Evolutionary conservation across 1,284 basidiomycete species (phyloP), one percentile per base, ranked within the genome.

Genomic region (Papiliotrema flavescens): DNA sequence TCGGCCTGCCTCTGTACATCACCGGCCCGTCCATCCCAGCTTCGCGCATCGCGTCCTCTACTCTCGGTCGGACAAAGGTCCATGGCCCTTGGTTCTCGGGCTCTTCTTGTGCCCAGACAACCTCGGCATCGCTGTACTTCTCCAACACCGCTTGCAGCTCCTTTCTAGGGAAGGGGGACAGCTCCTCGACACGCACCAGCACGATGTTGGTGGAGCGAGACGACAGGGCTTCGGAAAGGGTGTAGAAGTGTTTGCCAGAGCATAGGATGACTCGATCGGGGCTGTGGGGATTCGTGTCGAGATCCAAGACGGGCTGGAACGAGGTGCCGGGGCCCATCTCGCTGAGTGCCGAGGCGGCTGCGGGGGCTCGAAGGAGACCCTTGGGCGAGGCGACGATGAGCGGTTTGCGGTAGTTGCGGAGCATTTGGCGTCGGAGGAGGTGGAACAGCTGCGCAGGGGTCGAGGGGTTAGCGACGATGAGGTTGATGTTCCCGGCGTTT

Each of bases 391-490:
- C 88, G 9, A 93, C 83, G 36, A 93, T 79, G 44, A 93, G 78
- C 0, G 90, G 90, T 70, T 90, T 91, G 55, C 91, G 81, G 76
- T 85, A 93, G 63, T 91, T 90, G 37, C 90, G 80, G 66, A 81
- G 80, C 73, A 93, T 83, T 71, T 94, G 91, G 42, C 90, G 80
- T 46, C 91, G 80, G 23, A 95, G 79, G 0, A 93, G 79, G 72
- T 94, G 90, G 83, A 93, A 94, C 67, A 91, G 89, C 59, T 94
- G 89, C 1, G 88, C 87, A 0, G 91, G 85, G 0, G 90, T 92
- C 0, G 90, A 93, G 0, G 90, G 89, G 76, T 86, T 92, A 9
- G 83, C 83, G 42, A 94, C 82, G 50, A 88, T 86, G 80, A 94
- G 85, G 69, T 93, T 94, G 62, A 84, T 77, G 61, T 87, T 74